Evolutionary conservation across 1,139 yeast species (phyloP).

Genomic region (Saccharomycopsis hybrid): DNA sequence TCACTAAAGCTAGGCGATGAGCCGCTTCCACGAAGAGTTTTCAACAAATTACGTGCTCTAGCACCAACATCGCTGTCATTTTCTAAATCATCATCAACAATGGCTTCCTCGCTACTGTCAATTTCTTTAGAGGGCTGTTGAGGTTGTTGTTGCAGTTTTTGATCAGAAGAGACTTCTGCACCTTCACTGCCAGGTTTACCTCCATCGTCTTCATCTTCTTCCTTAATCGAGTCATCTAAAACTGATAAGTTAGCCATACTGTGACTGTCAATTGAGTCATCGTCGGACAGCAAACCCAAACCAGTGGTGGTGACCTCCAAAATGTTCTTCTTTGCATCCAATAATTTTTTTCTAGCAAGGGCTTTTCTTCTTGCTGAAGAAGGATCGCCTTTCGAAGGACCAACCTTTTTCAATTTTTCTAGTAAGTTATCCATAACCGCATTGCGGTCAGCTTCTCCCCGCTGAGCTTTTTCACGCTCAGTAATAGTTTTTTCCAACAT

Average conservation of each 20-base stretch:
- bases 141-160: background rate
- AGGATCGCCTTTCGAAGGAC: conserved; percentile 67
- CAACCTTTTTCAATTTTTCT: conserved; percentile 68
- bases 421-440: conserved; percentile 71
- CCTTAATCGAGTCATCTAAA: conserved; percentile 17
- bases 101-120: conserved; percentile 5
- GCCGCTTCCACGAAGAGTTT: conserved; percentile 44
- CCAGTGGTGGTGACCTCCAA: conserved; percentile 13
- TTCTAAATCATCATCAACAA: conserved; percentile 10
- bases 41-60: conserved; percentile 54
- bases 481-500: conserved; percentile 37
- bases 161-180: conserved; percentile 1
- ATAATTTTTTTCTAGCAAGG: conserved; percentile 56
- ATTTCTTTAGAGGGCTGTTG: no score
- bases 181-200: background rate
- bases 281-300: conserved; percentile 12
- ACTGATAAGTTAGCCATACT: conserved; percentile 17
- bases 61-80: conserved; percentile 42
- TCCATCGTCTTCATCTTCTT: conserved; percentile 9
- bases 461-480: conserved; percentile 27
- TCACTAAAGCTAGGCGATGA: conserved; percentile 17
- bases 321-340: conserved; percentile 33
- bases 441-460: conserved; percentile 32
- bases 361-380: conserved; percentile 80
- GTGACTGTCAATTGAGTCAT: conserved; percentile 1